Conservation (phyloP, 768 basidiomycete species). For the Leccinum variicolor region DNA sequence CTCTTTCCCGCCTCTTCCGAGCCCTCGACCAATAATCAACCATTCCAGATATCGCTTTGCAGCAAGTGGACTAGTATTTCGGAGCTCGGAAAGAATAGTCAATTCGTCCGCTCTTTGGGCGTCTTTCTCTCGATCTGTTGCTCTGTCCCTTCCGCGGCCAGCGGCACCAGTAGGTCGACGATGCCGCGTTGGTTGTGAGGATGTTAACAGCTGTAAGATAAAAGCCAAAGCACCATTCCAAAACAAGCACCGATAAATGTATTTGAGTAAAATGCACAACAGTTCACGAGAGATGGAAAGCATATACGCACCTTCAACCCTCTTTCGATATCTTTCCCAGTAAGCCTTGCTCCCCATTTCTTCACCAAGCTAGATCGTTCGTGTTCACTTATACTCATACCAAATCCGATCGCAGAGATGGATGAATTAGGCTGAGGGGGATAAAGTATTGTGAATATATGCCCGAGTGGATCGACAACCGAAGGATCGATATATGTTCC, state of each 20-base stretch:
- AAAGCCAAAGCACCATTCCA: background rate
- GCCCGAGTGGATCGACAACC: conserved; percentile 24
- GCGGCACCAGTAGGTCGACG: conserved; percentile 18
- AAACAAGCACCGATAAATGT: background rate
- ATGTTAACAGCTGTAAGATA: conserved; percentile 20
- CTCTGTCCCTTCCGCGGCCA: conserved; percentile 21
- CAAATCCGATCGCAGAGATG: background rate
- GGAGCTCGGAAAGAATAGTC: conserved; percentile 27
- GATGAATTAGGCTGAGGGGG: conserved; percentile 9
- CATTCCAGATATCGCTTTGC: conserved; percentile 77
- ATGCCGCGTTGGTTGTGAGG: conserved; percentile 14
- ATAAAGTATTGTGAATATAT: conserved; percentile 27
- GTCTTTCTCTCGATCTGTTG: conserved; percentile 22
- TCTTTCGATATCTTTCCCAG: conserved; percentile 60
- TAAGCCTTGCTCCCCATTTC: conserved; percentile 81
- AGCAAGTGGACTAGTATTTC: conserved; percentile 34
- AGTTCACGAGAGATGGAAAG: background rate
- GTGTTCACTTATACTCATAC: conserved; percentile 15
- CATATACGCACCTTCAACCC: conserved; percentile 58
- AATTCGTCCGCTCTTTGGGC: conserved; percentile 23
- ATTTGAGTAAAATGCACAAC: background rate
- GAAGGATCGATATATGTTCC: conserved; percentile 23
- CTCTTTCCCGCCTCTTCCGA: conserved; percentile 24
- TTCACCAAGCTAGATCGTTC: conserved; percentile 59
- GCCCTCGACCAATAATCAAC: conserved; percentile 64